Evolutionary conservation across 2,329 filamentous ascomycete species (phyloP), one percentile per base, ranked within the genome.

Genomic region (Pseudogymnoascus sp.): DNA sequence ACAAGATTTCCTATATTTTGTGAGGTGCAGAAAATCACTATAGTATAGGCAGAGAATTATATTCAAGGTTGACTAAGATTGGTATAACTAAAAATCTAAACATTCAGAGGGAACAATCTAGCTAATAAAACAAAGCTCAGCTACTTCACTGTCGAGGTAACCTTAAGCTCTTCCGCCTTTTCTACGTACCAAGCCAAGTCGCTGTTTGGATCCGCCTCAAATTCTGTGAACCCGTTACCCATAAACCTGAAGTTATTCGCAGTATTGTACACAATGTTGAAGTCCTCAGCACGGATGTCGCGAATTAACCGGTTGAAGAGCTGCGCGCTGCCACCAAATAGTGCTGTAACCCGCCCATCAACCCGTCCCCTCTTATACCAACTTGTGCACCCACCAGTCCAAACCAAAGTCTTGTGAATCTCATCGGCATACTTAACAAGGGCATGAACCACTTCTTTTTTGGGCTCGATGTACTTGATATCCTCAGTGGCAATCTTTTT

Each of bases 311-410:
- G 67, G 44, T 73, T 70, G 69, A 76, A 78, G 19, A 76, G 70
- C 53, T 77, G 71, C 8, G 74, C 73, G 64, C 74, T 77, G 23
- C 79, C 79, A 10, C 76, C 74, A 68, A 77, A 81, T n/a, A 77
- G 71, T 6, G 78, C 79, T 19, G 77, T 75, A 35, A 81, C 75
- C 38, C 77, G 71, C 17, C 79, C 78, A 50, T 80, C 75, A 4
- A 74, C 69, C 1, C 69, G 74, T 38, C 75, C 74, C 35, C 75
- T 73, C 71, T 82, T 82, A 68, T 81, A 82, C 78, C 79, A 82
- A 60, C 75, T 78, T 61, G 74, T 73, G 65, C 78, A 80, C 1
- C 67, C 69, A 26, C 71, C 71, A 0, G 75, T 71, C 72, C 77
- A 75, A 2, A 78, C 75, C 0, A 75, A 73, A 10, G 74, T 75